Base-by-base conservation (phyloP, 2,329 filamentous ascomycete species). In the Ascochyta rabiei region DNA sequence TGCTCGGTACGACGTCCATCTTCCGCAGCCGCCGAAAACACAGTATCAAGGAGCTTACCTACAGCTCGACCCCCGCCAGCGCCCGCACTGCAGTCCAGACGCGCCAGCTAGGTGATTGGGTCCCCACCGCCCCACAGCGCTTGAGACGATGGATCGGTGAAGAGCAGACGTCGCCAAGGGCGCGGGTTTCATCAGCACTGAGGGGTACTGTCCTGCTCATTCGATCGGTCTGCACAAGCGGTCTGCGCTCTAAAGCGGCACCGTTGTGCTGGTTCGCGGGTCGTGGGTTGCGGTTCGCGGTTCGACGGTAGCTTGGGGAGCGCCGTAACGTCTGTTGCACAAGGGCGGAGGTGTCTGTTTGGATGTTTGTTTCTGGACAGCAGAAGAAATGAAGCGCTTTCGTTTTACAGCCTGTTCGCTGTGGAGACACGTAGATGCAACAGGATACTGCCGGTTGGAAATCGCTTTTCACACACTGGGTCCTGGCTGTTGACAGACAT, bases 51-150 rank as follows among this genome's bases (percentile, higher is more conserved):
- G 21, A 23, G 21, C 21, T 23, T 23, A 23, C 21, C 6, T 6
- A 23, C 21, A 23, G 21, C 21, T 23, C 4, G 6, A 23, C n/a
- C n/a, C n/a, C n/a, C n/a, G n/a, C n/a, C n/a, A n/a, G n/a, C n/a
- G n/a, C 34, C 23, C 21, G 28, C 40, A 39, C 15, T 28, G 42
- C 41, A 55, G 52, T 55, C 52, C 37, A 42, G 52, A 50, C 52
- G 28, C 19, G 6, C 16, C 16, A n/a, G 30, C 48, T 50, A 46
- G 50, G 21, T 6, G 4, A 23, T 23, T 55, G 46, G 41, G 42
- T 55, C 46, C 23, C 52, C 52, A 55, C 52, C 19, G 46, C 52
- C 46, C 46, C 52, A 50, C 41, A 18, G 21, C 46, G 23, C 42
- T 33, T 55, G 52, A 49, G 52, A 55, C 46, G 31, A 37, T 46